phyloP scores from a whole-genome alignment of 225 moss, liverwort and hornwort species.

The Neckera pumila region DNA sequence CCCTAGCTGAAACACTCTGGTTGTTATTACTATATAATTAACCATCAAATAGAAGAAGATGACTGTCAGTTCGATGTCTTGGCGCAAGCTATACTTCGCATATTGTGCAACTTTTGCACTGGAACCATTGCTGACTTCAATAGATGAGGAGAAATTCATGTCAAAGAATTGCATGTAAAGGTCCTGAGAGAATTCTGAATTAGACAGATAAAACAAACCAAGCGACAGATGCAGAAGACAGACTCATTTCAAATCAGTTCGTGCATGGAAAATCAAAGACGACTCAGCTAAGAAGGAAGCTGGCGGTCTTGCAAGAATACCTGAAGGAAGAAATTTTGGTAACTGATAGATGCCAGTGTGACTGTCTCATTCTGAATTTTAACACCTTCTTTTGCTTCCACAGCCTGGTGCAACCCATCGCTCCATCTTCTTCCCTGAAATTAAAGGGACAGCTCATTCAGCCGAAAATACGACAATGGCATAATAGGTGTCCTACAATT shows the following conservation, averaged over 20 bases:
- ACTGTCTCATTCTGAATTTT: slow-evolving; percentile 96
- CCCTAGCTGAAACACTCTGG: background rate
- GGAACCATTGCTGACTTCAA: background rate
- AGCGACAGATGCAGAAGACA: background rate
- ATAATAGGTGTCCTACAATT: background rate
- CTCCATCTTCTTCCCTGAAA: slow-evolving; percentile 88
- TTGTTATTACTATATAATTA: background rate
- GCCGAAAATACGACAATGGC: background rate
- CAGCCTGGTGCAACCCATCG: slow-evolving; percentile 94
- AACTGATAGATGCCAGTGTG: slow-evolving; percentile 90
- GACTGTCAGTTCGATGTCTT: background rate
- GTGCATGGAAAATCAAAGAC: background rate
- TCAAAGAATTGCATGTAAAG: background rate
- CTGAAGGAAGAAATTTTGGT: slow-evolving; percentile 95
- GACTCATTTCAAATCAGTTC: background rate
- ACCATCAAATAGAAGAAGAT: background rate
- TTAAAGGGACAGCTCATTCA: background rate
- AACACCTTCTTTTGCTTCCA: slow-evolving; percentile 89
- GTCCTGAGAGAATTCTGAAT: background rate
- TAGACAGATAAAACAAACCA: background rate
- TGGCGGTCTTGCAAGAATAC: slow-evolving; percentile 6
- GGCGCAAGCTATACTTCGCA: background rate
- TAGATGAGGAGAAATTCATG: background rate
- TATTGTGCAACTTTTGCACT: background rate
- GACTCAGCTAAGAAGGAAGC: background rate